Conservation (phyloP, 2,329 filamentous ascomycete species). For the Stromatinia cepivora region DNA sequence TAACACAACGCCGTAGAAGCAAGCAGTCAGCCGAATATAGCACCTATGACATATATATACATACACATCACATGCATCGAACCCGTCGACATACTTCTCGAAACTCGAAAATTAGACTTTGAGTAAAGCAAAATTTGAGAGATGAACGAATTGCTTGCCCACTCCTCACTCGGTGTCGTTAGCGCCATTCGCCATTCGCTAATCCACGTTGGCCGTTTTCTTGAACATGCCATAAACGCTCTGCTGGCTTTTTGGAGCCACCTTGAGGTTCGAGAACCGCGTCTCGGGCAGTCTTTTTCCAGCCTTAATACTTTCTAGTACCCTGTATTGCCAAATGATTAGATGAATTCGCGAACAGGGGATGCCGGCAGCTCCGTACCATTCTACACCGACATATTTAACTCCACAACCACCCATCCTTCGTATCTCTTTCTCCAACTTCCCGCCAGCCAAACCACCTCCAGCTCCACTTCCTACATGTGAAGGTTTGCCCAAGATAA, state of each 20-base stretch:
- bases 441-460: conserved; percentile 73
- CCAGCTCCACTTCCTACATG: conserved; percentile 56
- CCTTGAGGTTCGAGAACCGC: conserved; percentile 63
- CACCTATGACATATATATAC: conserved; percentile 25
- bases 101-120: conserved; percentile 11
- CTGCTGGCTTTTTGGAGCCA: conserved; percentile 61
- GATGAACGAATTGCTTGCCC: conserved; percentile 13
- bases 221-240: conserved; percentile 61
- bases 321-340: conserved; percentile 50
- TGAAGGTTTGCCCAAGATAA: conserved; percentile 70
- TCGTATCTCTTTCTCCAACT: conserved; percentile 78
- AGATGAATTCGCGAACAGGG: conserved; percentile 20
- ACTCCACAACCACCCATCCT: conserved; percentile 67
- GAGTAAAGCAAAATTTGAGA: background rate
- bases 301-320: conserved; percentile 77
- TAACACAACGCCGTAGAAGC: conserved; percentile 24
- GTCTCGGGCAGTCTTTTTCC: conserved; percentile 74
- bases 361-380: conserved; percentile 50
- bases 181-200: conserved; percentile 11
- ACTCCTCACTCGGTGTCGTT: conserved; percentile 11
- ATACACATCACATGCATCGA: conserved; percentile 24
- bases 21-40: conserved; percentile 29
- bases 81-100: conserved; percentile 20
- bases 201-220: conserved; percentile 27
- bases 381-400: conserved; percentile 79